Percentiles rank a stretch among this genome's conserved stretches.
phyloP scores from a whole-genome alignment of 371 early-diverging fungal genomes.

The Mucor lusitanicus region DNA sequence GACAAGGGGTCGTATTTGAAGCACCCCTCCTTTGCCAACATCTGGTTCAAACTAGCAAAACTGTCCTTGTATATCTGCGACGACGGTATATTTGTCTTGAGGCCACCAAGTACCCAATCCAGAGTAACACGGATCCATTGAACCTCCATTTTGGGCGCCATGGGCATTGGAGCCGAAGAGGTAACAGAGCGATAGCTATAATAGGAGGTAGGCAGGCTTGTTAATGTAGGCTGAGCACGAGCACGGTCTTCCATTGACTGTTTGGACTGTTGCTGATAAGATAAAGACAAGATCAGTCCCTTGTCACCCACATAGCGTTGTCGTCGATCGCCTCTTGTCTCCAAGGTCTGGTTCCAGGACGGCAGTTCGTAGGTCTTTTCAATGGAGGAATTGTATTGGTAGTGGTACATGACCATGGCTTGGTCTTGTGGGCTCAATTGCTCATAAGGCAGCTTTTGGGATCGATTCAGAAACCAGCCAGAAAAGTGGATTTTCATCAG shows the following conservation, averaged over 20 bases:
- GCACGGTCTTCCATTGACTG: background rate
- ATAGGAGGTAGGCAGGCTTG: slow-evolving; percentile 9
- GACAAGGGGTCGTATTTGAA: slow-evolving; percentile 47
- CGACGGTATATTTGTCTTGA: slow-evolving; percentile 21
- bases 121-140: slow-evolving; percentile 42
- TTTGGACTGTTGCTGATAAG: slow-evolving; percentile 20
- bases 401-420: slow-evolving; percentile 38
- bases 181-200: slow-evolving; percentile 11
- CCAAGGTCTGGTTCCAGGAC: slow-evolving; percentile 5
- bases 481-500: slow-evolving; percentile 39
- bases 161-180: slow-evolving; percentile 10
- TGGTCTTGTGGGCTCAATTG: slow-evolving; percentile 29
- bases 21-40: slow-evolving; percentile 31
- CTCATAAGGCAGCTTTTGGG: slow-evolving; percentile 1
- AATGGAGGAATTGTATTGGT: slow-evolving; percentile 41
- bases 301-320: slow-evolving; percentile 48
- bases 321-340: background rate
- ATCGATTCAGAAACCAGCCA: slow-evolving; percentile 21
- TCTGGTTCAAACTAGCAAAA: slow-evolving; percentile 25
- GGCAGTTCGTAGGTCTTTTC: slow-evolving; percentile 43
- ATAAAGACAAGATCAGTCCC: slow-evolving; percentile 34
- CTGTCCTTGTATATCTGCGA: slow-evolving; percentile 36
- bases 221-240: slow-evolving; percentile 1
- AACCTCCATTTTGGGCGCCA: slow-evolving; percentile 29
- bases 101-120: slow-evolving; percentile 42